Conservation (phyloP, 164 flowering plant species). For the Tetrastigma voinierianum region DNA sequence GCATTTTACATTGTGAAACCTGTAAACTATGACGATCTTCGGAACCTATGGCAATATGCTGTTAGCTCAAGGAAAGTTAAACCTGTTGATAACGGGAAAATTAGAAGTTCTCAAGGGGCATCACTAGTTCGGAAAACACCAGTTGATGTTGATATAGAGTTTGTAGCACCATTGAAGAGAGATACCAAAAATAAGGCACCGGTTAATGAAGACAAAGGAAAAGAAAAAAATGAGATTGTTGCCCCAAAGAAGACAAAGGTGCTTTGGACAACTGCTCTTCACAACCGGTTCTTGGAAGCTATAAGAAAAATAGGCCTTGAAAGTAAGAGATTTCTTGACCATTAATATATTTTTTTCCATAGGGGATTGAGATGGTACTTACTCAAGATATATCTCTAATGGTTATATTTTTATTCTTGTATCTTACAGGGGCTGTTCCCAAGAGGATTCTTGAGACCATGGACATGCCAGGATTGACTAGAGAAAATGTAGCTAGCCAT, state of each 20-base stretch:
- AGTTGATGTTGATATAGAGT: not conserved
- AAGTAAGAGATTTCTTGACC: slow-evolving; percentile 24
- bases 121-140: too few relatives aligned
- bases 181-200: slow-evolving; percentile 13
- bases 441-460: slow-evolving; percentile 48
- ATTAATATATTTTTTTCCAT: not conserved
- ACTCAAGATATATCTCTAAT: slow-evolving; percentile 2
- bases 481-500: slow-evolving; percentile 54
- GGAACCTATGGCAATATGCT: slow-evolving; percentile 44
- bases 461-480: slow-evolving; percentile 43
- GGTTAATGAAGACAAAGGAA: not conserved
- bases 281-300: slow-evolving; percentile 43
- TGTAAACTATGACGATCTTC: slow-evolving; percentile 23
- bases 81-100: slow-evolving; percentile 1
- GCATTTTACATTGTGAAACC: slow-evolving; percentile 42
- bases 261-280: slow-evolving; percentile 49
- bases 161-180: slow-evolving; percentile 11
- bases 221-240: not conserved
- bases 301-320: slow-evolving; percentile 34
- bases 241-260: slow-evolving; percentile 33
- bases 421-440: slow-evolving; percentile 38
- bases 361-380: not conserved
- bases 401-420: not conserved
- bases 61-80: slow-evolving; percentile 18
- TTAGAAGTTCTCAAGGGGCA: not conserved